These are phyloP conservation scores for Persicaria tinctoria DNA, from an alignment of 148 eudicot species.

Conservation along the genomic window DNA sequence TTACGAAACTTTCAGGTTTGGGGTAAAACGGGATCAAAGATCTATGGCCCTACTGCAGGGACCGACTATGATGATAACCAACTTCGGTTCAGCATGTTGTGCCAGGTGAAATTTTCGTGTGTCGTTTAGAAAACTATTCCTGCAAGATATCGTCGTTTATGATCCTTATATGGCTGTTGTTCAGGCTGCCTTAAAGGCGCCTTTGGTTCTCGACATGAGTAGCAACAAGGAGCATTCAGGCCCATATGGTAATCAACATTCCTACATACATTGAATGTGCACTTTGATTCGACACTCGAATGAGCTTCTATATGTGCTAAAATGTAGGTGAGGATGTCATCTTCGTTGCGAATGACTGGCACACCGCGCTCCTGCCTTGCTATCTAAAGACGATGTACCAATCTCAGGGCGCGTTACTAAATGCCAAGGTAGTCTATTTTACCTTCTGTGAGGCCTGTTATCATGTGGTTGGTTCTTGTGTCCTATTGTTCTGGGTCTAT, in stretches of 20 bases:
- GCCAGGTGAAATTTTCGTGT: conserved; percentile 39
- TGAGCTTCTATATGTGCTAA: neutral
- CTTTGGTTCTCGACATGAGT: conserved; percentile 64
- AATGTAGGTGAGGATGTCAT: conserved; percentile 79
- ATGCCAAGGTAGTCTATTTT: conserved; percentile 47
- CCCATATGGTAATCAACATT: conserved; percentile 56
- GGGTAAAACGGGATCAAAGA: conserved; percentile 86
- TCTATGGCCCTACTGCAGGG: conserved; percentile 85
- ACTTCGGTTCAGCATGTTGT: conserved; percentile 67
- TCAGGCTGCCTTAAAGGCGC: conserved; percentile 96
- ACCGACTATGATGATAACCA: conserved; percentile 70
- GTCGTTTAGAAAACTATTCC: too few species aligned
- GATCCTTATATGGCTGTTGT: neutral
- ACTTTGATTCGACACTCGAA: neutral
- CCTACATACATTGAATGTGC: neutral
- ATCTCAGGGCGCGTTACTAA: conserved; percentile 50
- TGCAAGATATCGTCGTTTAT: too few species aligned
- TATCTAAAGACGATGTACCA: conserved; percentile 78
- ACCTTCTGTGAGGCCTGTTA: too few species aligned
- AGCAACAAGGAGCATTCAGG: conserved; percentile 66
- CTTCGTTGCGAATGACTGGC: conserved; percentile 97
- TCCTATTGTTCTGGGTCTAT: too few species aligned
- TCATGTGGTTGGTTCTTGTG: too few species aligned
- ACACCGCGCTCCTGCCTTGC: conserved; percentile 86
- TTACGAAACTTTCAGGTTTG: conserved; percentile 45